Evolutionary conservation across 257 asterid genomes (phyloP), one percentile per base, ranked within the genome.

Genomic region (Dorcoceras hygrometricum): DNA sequence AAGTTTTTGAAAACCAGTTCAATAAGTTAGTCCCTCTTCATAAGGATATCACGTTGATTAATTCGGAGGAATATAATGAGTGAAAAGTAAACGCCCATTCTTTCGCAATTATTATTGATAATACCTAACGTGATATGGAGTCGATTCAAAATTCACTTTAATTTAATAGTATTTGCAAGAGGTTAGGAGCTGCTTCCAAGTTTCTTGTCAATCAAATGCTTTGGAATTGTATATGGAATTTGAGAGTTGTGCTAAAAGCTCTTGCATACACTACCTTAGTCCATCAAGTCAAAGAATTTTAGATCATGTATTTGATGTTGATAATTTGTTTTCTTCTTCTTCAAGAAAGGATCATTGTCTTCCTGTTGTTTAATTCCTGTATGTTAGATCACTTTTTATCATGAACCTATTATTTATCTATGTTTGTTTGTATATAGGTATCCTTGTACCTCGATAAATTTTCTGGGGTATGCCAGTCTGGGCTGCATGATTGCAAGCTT

Each of bases 381-480:
- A 66, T 32, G 29, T 28, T 27, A 60, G 31, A 48, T 39, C 62
- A 68, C 5, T 59, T 75, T 20, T 46, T 14, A 24, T 34, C 14
- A 34, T 63, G 46, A 59, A 39, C 68, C 51, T 62, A 9, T 57
- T 59, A 50, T 73, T 62, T 10, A 51, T 25, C 50, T 71, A 22
- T 77, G 23, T 68, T 66, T 65, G 36, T 50, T n/a, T 84, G 73
- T 57, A 71, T 76, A 66, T 63, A 94, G 99, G 97, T 94, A 53
- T 94, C 99, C 73, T 80, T 94, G 89, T 94, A 94, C 83, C 95
- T 94, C 55, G 99, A 94, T 68, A 94, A 94, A 77, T 94, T 94
- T 83, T 86, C 97, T 71, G 99, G 99, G 74, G 95, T 94, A 57
- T 94, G 99, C 72, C 99, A 94, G 67, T 73, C 89, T 4, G 93